phyloP scores from a whole-genome alignment of 1,284 basidiomycete species.

The Mycena sp. region DNA sequence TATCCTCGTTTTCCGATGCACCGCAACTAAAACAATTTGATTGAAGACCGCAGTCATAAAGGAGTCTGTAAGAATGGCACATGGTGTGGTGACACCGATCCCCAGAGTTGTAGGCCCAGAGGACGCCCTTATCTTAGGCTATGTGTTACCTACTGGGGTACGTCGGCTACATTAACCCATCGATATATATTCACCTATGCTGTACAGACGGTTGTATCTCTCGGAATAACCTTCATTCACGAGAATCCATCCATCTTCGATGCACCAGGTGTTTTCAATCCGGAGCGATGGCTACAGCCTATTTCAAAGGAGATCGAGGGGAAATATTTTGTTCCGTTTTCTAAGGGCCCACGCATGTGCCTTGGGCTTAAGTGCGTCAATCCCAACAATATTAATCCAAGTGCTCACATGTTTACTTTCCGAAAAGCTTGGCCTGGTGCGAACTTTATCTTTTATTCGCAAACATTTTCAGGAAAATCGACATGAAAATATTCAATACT shows the following conservation, averaged over 20 bases:
- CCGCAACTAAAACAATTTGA: too few species aligned
- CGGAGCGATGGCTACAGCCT: slow-evolving; percentile 40
- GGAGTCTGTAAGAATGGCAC: slow-evolving; percentile 46
- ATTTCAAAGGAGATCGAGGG: slow-evolving; percentile 33
- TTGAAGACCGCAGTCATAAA: slow-evolving; percentile 47
- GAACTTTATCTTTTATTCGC: slow-evolving; percentile 49
- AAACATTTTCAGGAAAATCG: slow-evolving; percentile 46
- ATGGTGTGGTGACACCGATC: slow-evolving; percentile 44
- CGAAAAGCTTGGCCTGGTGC: slow-evolving; percentile 48
- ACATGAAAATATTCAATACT: slow-evolving; percentile 41
- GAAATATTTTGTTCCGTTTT: slow-evolving; percentile 42
- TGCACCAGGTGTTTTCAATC: slow-evolving; percentile 35
- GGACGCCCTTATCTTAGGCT: slow-evolving; percentile 37
- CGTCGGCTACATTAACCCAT: slow-evolving; percentile 16
- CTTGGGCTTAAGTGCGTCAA: slow-evolving; percentile 44
- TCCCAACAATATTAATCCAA: background rate
- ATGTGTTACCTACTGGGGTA: slow-evolving; percentile 42
- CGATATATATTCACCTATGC: background rate
- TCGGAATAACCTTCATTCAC: slow-evolving; percentile 37
- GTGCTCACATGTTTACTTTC: background rate
- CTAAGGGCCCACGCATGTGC: slow-evolving; percentile 44
- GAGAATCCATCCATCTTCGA: slow-evolving; percentile 38
- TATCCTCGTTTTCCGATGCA: too few species aligned
- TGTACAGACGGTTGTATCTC: slow-evolving; percentile 32
- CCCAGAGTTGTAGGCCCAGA: slow-evolving; percentile 43